Base-by-base conservation (phyloP, 2,329 filamentous ascomycete genomes). In the Trichoderma atrobrunneum region DNA sequence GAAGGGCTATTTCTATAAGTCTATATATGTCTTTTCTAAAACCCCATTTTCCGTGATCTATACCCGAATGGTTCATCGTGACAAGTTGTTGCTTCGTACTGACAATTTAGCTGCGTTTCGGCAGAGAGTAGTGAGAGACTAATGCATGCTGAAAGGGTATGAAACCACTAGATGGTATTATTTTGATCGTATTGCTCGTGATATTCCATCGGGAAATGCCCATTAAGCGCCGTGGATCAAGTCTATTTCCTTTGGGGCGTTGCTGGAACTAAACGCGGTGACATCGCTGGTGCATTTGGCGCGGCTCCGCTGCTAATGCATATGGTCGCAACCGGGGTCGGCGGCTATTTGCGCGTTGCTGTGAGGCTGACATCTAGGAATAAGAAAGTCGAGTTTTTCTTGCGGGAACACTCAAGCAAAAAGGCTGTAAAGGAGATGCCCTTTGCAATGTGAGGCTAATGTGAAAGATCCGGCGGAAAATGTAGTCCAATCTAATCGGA, bases 291-390 rank as follows among this genome's bases (percentile, higher is more conserved):
- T 54, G 14, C 14, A 28, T n/a, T 34, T 32, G 28, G 18, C 66
- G 66, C 56, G 39, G 14, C 57, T n/a, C 66, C 66, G 66, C 66
- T 69, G 1, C 43, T 3, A 21, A 51, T 51, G 43, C 43, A 5
- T 51, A 0, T 36, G 26, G 28, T 39, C 32, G 28, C n/a, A 7
- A 61, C 10, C 14, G 8, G 66, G 36, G 28, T 36, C 66, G 66
- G 66, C 66, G 57, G 66, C 56, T 69, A 54, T 51, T 32, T 51
- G 16, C 14, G 21, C 21, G 39, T 30, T 34, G 56, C 56, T 51
- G 36, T 51, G 57, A 51, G 48, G 66, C 56, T 51, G 56, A 32
- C 26, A 61, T 48, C 12, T 48, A 24, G 30, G 32, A 12, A 11
- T 32, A 12, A 6, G n/a, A 21, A 7, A 51, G 10, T 21, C 10